Conservation (phyloP, 495 filamentous ascomycete genomes). For the Penicillium riverlandense region DNA sequence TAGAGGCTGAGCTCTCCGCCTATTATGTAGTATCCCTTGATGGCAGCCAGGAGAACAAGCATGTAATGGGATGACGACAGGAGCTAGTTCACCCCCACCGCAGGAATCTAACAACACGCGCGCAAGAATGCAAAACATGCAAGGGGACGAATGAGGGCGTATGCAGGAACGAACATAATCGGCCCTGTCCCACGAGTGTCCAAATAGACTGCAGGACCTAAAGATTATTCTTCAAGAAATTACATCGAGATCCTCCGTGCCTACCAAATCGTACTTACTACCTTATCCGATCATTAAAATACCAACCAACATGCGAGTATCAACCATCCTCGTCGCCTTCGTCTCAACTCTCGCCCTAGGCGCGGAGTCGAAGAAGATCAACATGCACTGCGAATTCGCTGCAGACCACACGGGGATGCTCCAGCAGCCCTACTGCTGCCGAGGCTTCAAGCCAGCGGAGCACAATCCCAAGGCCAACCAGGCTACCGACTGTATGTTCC, state of each 20-base stretch:
- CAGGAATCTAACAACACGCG: not conserved
- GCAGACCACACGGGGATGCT: slow-evolving; percentile 26
- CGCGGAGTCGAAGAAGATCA: slow-evolving; percentile 15
- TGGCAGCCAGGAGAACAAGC: too few species aligned
- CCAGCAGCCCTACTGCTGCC: slow-evolving; percentile 34
- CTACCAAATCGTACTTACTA: not conserved
- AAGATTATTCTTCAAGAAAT: too few species aligned
- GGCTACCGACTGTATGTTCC: slow-evolving; percentile 23
- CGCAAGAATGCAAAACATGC: not conserved
- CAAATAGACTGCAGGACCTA: too few species aligned
- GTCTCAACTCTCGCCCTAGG: slow-evolving; percentile 13
- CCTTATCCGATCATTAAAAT: too few species aligned
- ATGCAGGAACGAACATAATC: too few species aligned
- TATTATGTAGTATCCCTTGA: slow-evolving; percentile 2
- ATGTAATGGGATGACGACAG: too few species aligned
- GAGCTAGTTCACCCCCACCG: too few species aligned
- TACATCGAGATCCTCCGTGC: too few species aligned
- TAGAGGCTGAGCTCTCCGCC: too few species aligned
- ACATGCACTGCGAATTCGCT: slow-evolving; percentile 28
- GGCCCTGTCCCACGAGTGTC: too few species aligned
- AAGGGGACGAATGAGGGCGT: not conserved
- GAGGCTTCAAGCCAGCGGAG: slow-evolving; percentile 12
- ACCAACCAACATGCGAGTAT: slow-evolving; percentile 23
- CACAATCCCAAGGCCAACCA: slow-evolving; percentile 20
- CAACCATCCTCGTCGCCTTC: slow-evolving; percentile 14